Evolutionary conservation across 1,139 yeast species (phyloP), one percentile per base, ranked within the genome.

Genomic region (Pichia sp.): DNA sequence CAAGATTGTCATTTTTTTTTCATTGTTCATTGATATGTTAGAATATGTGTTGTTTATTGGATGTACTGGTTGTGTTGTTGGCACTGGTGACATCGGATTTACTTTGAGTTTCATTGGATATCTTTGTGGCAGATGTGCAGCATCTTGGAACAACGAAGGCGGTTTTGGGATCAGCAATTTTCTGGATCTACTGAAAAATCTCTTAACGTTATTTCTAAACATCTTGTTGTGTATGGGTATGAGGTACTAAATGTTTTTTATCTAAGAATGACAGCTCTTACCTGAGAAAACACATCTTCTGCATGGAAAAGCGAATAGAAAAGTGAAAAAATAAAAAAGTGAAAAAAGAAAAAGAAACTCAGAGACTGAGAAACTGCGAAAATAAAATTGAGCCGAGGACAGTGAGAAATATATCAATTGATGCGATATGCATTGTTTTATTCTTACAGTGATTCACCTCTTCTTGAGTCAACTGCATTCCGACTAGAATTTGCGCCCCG

Each of bases 91-190:
- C 18, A 32, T 18, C 22, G 7, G 42, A 11, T 24, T 27, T 7
- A 18, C 7, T 36, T 27, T 15, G n/a, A 3, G 12, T 9, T 43
- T 18, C 7, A 24, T 12, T 25, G 34, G 40, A 35, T 20, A 44
- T n/a, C n/a, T n/a, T n/a, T n/a, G n/a, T 23, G 42, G 46, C 7
- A 39, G 23, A 5, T 42, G 46, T 3, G 24, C n/a, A 3, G 32
- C 26, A 34, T 43, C 42, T 22, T 43, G 46, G 22, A 43, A 43
- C 7, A 43, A 18, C 15, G 29, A 20, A 7, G 30, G 42, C 7
- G 46, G 46, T 26, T n/a, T 13, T 15, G 23, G 39, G 16, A 4
- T 24, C 1, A 13, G 12, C 38, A 15, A 22, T 22, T 24, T 29
- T 20, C 25, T 29, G 13, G 30, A 22, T 39, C 34, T 8, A 13